Conservation (phyloP, 2,329 filamentous ascomycete genomes). For the Paraconiothyrium brasiliense region DNA sequence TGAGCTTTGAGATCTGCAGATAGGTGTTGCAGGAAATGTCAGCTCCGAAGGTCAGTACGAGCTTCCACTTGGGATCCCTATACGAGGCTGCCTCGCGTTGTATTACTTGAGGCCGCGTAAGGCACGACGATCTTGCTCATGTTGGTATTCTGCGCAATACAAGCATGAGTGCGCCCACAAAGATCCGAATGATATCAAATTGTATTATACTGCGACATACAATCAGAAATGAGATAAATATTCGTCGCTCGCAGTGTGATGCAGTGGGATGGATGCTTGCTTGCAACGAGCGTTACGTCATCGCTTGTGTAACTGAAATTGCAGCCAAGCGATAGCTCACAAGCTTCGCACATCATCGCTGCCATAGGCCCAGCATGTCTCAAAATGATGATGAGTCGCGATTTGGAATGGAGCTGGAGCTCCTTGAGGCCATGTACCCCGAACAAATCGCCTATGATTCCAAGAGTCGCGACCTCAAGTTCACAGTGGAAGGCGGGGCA, state of each 20-base stretch:
- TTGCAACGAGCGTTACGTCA: neutral
- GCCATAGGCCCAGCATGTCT: neutral
- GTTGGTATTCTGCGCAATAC: too few relatives aligned
- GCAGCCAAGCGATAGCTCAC: neutral
- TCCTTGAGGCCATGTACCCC: conserved; percentile 58
- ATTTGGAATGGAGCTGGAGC: conserved; percentile 47
- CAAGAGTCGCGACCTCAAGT: conserved; percentile 52
- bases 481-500: conserved; percentile 33
- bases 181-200: too few relatives aligned
- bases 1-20: too few relatives aligned
- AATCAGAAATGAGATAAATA: too few relatives aligned
- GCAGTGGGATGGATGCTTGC: neutral
- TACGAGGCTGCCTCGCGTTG: neutral
- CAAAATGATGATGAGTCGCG: conserved; percentile 11
- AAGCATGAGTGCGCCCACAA: too few relatives aligned
- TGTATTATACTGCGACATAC: too few relatives aligned
- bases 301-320: neutral
- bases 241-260: too few relatives aligned
- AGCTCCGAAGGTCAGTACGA: neutral
- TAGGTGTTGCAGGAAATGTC: neutral
- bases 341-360: neutral
- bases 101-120: neutral
- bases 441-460: conserved; percentile 47
- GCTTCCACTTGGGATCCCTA: neutral
- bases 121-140: too few relatives aligned